Percentiles rank a stretch among this genome's conserved stretches.
These are phyloP conservation scores for Kregervanrija pseudodelftensis DNA, from an alignment of 805 yeast species.

Conservation along the genomic window DNA sequence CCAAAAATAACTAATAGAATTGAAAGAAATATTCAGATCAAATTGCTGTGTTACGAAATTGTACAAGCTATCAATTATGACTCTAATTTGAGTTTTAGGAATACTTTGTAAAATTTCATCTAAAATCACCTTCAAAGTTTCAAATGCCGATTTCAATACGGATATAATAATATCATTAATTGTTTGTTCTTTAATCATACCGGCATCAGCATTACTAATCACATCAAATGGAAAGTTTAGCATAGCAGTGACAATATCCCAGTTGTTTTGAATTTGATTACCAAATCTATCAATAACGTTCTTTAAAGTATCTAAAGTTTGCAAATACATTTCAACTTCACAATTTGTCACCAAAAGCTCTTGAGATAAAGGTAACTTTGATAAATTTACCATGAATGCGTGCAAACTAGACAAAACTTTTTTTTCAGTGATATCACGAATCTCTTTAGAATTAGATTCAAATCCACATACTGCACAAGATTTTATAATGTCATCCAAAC, in stretches of 20 bases:
- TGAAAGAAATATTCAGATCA: slow-evolving; percentile 83
- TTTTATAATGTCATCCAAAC: slow-evolving; percentile 45
- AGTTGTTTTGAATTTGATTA: slow-evolving; percentile 42
- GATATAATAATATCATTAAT: slow-evolving; percentile 41
- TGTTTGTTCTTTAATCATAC: slow-evolving; percentile 23
- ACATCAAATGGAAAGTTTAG: slow-evolving; percentile 50
- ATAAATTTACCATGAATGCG: slow-evolving; percentile 35
- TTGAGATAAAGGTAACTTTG: slow-evolving; percentile 30
- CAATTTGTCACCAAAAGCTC: slow-evolving; percentile 44
- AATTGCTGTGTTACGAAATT: slow-evolving; percentile 63
- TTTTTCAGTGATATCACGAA: slow-evolving; percentile 31
- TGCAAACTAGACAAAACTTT: slow-evolving; percentile 44
- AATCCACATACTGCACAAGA: slow-evolving; percentile 36
- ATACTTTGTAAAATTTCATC: slow-evolving; percentile 76
- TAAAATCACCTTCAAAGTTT: slow-evolving; percentile 71
- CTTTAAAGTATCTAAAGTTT: slow-evolving; percentile 55
- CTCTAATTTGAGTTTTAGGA: slow-evolving; percentile 57
- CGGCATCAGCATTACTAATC: slow-evolving; percentile 21
- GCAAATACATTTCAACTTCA: slow-evolving; percentile 62
- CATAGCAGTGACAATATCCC: slow-evolving; percentile 68
- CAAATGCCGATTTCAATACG: slow-evolving; percentile 65
- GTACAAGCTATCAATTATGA: slow-evolving; percentile 63
- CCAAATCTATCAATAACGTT: slow-evolving; percentile 78
- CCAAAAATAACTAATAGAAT: slow-evolving; percentile 92
- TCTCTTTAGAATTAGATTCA: slow-evolving; percentile 7